Base-by-base conservation (phyloP, 441 rosid genomes). In the Biscutella laevigata region DNA sequence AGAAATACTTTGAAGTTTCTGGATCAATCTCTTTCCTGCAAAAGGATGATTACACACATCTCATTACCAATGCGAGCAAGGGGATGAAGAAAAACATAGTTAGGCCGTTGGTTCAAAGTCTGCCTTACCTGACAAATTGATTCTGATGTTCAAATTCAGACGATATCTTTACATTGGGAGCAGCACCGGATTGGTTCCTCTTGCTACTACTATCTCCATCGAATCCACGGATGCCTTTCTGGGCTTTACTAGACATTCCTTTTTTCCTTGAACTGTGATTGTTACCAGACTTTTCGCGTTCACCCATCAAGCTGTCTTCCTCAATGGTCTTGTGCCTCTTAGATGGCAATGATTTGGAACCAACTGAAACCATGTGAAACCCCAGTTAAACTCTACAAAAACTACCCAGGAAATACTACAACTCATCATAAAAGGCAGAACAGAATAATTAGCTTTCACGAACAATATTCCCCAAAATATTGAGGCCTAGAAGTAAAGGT, bases 1-100 rank as follows among this genome's bases (percentile, higher is more conserved):
- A 67, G 59, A 88, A 92, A 74, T 84, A 84, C 70, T 84, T 84
- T 19, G 75, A 66, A 4, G 84, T 79, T 43, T 78, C 91, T 19
- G 97, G 94, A 64, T 92, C 92, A 57, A 92, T 77, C 75, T 81
- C 92, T 45, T 86, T 81, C 83, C 97, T 88, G 62, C 63, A 76
- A 39, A 61, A 55, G 34, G 14, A 35, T 36, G 14, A 28, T 6
- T 20, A 53, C 14, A 66, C 4, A 30, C 13, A 0, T 4, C 25
- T 19, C 34, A 43, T 27, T 17, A 13, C 1, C 30, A 30, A 44
- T 7, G 12, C 41, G 56, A 25, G 34, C 30, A 21, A 38, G 7
- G 25, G 22, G 3, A 1, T 14, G 22, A 21, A 5, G 5, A 24
- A n/a, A n/a, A n/a, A n/a, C n/a, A n/a, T n/a, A n/a, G 26, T 4